phyloP scores from a whole-genome alignment of 257 asterid genomes.

The Ligustrum vulgare region DNA sequence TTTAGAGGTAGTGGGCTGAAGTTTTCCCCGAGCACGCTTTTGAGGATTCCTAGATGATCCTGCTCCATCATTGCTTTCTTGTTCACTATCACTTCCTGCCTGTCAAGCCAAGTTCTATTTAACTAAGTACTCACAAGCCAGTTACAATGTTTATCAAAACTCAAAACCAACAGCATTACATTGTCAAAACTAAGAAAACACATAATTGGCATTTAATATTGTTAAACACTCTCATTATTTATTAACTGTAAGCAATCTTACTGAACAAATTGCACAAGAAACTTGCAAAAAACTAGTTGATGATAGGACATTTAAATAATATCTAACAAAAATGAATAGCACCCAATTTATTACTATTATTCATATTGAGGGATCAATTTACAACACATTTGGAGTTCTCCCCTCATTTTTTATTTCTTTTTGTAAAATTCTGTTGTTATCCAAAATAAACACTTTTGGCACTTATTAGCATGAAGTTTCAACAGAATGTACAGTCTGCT shows the following conservation, averaged over 20 bases:
- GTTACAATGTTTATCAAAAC: conserved; percentile 5
- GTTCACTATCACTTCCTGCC: conserved; percentile 87
- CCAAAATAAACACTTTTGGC: conserved; percentile 4
- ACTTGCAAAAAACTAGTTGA: neutral
- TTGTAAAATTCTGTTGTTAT: neutral
- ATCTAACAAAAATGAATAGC: conserved; percentile 1
- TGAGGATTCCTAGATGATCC: conserved; percentile 72
- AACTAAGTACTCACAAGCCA: conserved; percentile 31
- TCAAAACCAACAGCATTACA: conserved; percentile 18
- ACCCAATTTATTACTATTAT: conserved; percentile 15
- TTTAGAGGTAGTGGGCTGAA: conserved; percentile 53
- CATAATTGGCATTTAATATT: conserved; percentile 13
- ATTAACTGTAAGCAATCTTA: conserved; percentile 10
- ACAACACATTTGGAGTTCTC: neutral
- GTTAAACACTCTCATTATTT: conserved; percentile 14
- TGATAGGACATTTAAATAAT: neutral
- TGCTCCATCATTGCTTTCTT: conserved; percentile 80
- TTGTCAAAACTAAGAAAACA: conserved; percentile 22
- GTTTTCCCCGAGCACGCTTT: conserved; percentile 74
- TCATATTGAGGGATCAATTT: neutral
- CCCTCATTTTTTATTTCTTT: neutral
- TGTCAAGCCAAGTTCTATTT: conserved; percentile 42
- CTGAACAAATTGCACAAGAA: neutral
- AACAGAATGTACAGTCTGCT: conserved; percentile 18
- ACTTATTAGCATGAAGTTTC: conserved; percentile 15